phyloP scores from a whole-genome alignment of 2,329 filamentous ascomycete genomes.

The Phialemoniopsis sp. region DNA sequence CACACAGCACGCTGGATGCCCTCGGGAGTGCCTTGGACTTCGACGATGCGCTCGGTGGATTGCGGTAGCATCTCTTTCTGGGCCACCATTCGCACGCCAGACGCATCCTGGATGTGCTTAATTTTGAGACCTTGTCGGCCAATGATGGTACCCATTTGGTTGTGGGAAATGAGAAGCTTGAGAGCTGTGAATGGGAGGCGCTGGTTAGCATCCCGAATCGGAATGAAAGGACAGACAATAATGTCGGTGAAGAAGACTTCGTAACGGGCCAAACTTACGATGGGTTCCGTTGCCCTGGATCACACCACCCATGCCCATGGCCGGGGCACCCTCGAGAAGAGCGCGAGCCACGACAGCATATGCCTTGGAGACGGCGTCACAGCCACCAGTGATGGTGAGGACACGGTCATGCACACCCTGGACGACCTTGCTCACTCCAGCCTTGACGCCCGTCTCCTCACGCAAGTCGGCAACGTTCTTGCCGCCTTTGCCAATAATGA shows the following conservation, averaged over 20 bases:
- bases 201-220: conserved; percentile 15
- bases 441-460: conserved; percentile 96
- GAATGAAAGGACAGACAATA: background rate
- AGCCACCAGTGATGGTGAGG: conserved; percentile 86
- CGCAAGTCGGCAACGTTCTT: conserved; percentile 97
- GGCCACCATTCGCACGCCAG: conserved; percentile 96
- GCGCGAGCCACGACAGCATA: conserved; percentile 92
- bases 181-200: conserved; percentile 59
- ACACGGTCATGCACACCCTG: conserved; percentile 97
- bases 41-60: conserved; percentile 95
- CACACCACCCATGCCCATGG: conserved; percentile 93
- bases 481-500: conserved; percentile 97
- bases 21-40: conserved; percentile 90
- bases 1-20: conserved; percentile 94
- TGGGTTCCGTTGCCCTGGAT: conserved; percentile 87
- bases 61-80: conserved; percentile 99
- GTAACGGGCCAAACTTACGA: conserved; percentile 58
- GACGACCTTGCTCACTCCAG: conserved; percentile 97
- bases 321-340: conserved; percentile 85
- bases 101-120: conserved; percentile 97
- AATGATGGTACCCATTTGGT: conserved; percentile 99
- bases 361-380: conserved; percentile 84
- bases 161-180: conserved; percentile 97
- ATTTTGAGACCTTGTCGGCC: conserved; percentile 95
- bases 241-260: too few relatives aligned